Evolutionary conservation across 2,329 filamentous ascomycete genomes (phyloP).

Genomic region (Beauveria pseudobassiana): DNA sequence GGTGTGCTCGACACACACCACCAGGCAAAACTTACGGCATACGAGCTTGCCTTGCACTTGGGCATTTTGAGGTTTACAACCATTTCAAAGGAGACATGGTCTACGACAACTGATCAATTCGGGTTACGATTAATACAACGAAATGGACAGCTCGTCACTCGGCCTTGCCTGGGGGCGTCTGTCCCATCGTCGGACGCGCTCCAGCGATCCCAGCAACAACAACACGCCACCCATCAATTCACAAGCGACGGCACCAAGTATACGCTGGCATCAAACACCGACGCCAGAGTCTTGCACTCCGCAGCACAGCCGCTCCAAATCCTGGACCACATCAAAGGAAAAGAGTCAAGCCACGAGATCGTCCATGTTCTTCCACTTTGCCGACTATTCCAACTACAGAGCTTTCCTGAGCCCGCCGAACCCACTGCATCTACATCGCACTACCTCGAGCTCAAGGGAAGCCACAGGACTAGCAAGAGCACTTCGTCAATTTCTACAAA

Average conservation of each 20-base stretch:
- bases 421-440: constrained; percentile 1
- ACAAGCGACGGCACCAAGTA: constrained; percentile 6
- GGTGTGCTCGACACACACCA: not conserved
- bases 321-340: not conserved
- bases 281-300: not conserved
- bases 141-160: constrained; percentile 2
- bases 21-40: not conserved
- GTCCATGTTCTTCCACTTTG: not conserved
- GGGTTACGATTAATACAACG: not conserved
- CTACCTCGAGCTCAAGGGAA: not conserved
- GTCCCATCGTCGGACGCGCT: constrained; percentile 6
- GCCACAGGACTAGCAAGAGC: constrained; percentile 3
- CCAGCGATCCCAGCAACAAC: not conserved
- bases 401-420: not conserved
- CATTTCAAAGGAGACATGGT: constrained; percentile 3
- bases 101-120: not conserved
- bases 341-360: not conserved
- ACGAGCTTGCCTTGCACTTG: not conserved
- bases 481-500: not conserved
- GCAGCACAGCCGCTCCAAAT: not conserved
- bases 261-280: not conserved
- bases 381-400: constrained; percentile 1
- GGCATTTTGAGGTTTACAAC: not conserved
- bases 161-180: constrained; percentile 7
- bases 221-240: not conserved